phyloP scores from a whole-genome alignment of 305 asterid genomes.

The Rubia peregrina region DNA sequence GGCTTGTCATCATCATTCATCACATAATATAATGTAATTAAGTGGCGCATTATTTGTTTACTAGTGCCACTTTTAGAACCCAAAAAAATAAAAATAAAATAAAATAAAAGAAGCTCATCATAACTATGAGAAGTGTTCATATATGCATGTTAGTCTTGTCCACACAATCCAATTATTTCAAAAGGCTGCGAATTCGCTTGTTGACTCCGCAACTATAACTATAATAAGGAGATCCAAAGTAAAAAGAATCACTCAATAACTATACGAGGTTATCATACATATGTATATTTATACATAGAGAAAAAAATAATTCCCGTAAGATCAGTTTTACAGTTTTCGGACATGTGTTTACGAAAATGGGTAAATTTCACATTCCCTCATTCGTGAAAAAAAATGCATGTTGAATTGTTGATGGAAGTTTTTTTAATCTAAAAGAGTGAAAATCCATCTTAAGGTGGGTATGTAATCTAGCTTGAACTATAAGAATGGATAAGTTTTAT shows the following conservation, averaged over 20 bases:
- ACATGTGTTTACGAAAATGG: too few relatives aligned
- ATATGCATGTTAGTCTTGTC: conserved; percentile 17
- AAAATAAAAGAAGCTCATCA: neutral
- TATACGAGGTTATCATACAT: conserved; percentile 2
- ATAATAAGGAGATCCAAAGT: neutral
- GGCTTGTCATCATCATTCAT: conserved; percentile 13
- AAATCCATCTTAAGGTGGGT: too few relatives aligned
- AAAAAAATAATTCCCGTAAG: too few relatives aligned
- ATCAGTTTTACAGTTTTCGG: too few relatives aligned
- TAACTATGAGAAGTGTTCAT: conserved; percentile 13
- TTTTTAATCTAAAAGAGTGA: too few relatives aligned
- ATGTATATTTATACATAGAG: too few relatives aligned
- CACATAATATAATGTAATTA: neutral
- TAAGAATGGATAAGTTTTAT: too few relatives aligned
- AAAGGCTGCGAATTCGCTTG: conserved; percentile 37
- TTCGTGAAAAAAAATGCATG: too few relatives aligned
- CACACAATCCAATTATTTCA: conserved; percentile 37
- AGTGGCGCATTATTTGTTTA: conserved; percentile 19
- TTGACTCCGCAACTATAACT: conserved; percentile 46
- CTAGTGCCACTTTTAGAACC: conserved; percentile 20
- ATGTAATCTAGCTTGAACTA: too few relatives aligned
- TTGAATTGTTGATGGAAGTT: too few relatives aligned
- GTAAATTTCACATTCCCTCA: too few relatives aligned
- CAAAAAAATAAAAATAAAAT: neutral
- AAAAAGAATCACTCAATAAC: neutral